Base-by-base conservation (phyloP, 441 rosid genomes). In the Gossypium trilobum region DNA sequence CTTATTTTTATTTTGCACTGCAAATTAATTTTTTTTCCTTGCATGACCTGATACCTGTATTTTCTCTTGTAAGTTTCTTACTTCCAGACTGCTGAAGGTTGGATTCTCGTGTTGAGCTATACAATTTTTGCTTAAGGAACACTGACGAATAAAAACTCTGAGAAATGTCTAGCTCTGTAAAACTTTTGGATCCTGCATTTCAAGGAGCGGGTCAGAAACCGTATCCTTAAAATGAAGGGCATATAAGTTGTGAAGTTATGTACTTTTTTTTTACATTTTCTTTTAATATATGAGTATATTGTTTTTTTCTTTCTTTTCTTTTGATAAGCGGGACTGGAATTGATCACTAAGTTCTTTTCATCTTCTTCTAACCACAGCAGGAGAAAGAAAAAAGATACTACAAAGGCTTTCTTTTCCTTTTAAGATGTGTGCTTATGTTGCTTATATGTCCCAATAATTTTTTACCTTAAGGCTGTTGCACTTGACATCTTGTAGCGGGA, bases 121-220 rank as follows among this genome's bases (percentile, higher is more conserved):
- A 74, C 65, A 71, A 55, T 68, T 17, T 62, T 74, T 27, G 17
- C 27, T 36, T 61, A 33, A 33, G 52, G 73, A 69, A 64, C 79
- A 77, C 56, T 74, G 74, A 56, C 27, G 64, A 61, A 78, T 17
- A 64, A 64, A 57, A 20, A 62, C 72, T 70, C 58, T 19, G 59
- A 76, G 62, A 74, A 61, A 95, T 95, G 99, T 89, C 99, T 75
- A 84, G 83, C 77, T 79, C 97, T 71, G 68, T 83, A 42, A 92
- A 92, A 83, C 79, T 81, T 67, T 69, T 87, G 84, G 99, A 95
- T 83, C 93, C 98, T 78, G 96, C 96, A 50, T 95, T 95, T 82
- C 98, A 91, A 72, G 97, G 99, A 80, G 91, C 80, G 25, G 99
- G 99, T 16, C 97, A 92, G 83, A 91, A 89, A 89, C 76, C 79